Conservation (phyloP, 2,329 filamentous ascomycete genomes). For the Stagonosporopsis chrysanthemi region DNA sequence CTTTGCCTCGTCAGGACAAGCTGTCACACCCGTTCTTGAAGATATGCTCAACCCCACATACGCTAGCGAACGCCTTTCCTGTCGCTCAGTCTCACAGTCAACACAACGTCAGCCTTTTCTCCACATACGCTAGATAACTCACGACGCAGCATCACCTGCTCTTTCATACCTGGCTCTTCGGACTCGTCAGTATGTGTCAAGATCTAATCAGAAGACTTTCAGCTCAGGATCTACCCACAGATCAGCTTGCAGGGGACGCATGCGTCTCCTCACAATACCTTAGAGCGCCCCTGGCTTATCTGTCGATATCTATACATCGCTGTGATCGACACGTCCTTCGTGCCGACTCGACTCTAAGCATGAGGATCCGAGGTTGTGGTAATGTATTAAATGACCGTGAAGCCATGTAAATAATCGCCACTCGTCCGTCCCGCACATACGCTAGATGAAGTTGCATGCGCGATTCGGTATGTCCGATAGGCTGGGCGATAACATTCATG, state of each 20-base stretch:
- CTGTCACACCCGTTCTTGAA: slow-evolving; percentile 20
- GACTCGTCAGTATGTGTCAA: slow-evolving; percentile 23
- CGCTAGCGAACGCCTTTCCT: slow-evolving; percentile 31
- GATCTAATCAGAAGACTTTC: slow-evolving; percentile 23
- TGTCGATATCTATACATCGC: background rate
- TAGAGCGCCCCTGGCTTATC: slow-evolving; percentile 5
- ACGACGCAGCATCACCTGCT: slow-evolving; percentile 22
- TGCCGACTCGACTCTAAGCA: slow-evolving; percentile 23
- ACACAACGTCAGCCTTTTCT: slow-evolving; percentile 32
- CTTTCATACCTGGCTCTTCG: slow-evolving; percentile 3
- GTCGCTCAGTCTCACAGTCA: slow-evolving; percentile 25
- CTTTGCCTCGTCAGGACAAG: slow-evolving; percentile 31
- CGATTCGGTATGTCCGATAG: slow-evolving; percentile 21
- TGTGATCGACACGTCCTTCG: background rate
- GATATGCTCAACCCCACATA: slow-evolving; percentile 38
- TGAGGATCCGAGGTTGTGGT: slow-evolving; percentile 9
- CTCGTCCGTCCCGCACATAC: slow-evolving; percentile 24
- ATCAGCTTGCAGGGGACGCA: slow-evolving; percentile 17
- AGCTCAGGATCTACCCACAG: slow-evolving; percentile 12
- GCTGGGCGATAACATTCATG: background rate
- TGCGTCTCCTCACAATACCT: background rate
- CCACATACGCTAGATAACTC: slow-evolving; percentile 43
- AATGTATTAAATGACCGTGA: slow-evolving; percentile 1
- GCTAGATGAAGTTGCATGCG: slow-evolving; percentile 17
- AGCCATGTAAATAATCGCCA: slow-evolving; percentile 22